A percentile compares a stretch with the other conserved stretches of the same genome.
These are phyloP conservation scores for Talaromyces amestolkiae DNA, from an alignment of 2,329 filamentous ascomycete genomes.

Conservation along the genomic window DNA sequence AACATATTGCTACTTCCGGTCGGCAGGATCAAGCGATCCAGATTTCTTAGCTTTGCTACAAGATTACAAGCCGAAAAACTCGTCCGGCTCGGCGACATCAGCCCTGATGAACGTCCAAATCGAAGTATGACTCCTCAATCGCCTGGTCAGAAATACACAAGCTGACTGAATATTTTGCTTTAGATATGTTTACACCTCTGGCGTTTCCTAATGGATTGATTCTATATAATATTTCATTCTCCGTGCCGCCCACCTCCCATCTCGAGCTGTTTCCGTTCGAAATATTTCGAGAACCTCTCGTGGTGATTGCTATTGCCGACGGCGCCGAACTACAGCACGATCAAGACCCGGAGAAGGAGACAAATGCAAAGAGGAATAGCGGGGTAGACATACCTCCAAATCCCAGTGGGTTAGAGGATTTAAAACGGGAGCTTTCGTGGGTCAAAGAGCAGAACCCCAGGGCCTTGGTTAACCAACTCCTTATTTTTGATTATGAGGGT, in stretches of 20 bases:
- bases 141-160: not conserved
- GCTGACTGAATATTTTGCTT: conserved; percentile 23
- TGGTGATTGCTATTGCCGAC: conserved; percentile 81
- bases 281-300: conserved; percentile 77
- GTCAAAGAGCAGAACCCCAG: conserved; percentile 71
- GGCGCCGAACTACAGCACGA: conserved; percentile 62
- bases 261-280: conserved; percentile 84
- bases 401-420: conserved; percentile 36
- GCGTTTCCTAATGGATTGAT: conserved; percentile 83
- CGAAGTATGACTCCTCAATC: conserved; percentile 63
- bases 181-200: conserved; percentile 90
- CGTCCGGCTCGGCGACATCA: conserved; percentile 81
- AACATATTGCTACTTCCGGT: conserved; percentile 83
- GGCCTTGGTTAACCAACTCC: conserved; percentile 71
- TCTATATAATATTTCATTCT: conserved; percentile 81
- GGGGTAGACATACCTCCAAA: conserved; percentile 35
- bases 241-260: conserved; percentile 75
- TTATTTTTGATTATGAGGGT: conserved; percentile 72
- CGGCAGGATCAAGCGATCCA: conserved; percentile 76
- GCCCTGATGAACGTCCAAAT: conserved; percentile 77
- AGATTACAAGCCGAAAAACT: conserved; percentile 76
- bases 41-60: conserved; percentile 75
- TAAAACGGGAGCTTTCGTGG: conserved; percentile 64
- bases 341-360: conserved; percentile 18
- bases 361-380: conserved; percentile 12